Evolutionary conservation across 306 rosid genomes (phyloP).

Genomic region (Bauhinia variegata): DNA sequence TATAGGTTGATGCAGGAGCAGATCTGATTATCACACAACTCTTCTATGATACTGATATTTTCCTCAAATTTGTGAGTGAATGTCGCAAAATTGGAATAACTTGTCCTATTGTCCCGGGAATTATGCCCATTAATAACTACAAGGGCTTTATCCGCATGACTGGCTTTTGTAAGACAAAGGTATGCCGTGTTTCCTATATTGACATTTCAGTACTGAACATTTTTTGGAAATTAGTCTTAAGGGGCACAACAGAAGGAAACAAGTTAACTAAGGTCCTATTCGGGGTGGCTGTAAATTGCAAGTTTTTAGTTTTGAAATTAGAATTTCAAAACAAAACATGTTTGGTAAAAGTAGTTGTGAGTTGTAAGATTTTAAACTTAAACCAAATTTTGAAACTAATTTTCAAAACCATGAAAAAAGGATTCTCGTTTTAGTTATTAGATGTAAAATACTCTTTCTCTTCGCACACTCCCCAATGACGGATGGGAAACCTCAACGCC

Average conservation of each 20-base stretch:
- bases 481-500: too few species aligned
- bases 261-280: neutral
- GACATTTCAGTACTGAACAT: constrained; percentile 21
- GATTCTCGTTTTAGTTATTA: too few species aligned
- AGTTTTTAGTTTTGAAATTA: too few species aligned
- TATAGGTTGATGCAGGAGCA: constrained; percentile 88
- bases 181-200: constrained; percentile 28
- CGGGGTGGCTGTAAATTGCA: too few species aligned
- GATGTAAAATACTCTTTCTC: too few species aligned
- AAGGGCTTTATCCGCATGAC: constrained; percentile 96
- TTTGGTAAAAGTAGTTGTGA: too few species aligned
- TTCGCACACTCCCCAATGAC: too few species aligned
- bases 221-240: neutral
- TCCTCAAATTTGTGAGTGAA: constrained; percentile 92
- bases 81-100: constrained; percentile 97
- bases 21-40: constrained; percentile 91
- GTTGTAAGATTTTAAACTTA: too few species aligned
- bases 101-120: constrained; percentile 96
- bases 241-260: neutral
- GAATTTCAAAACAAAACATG: too few species aligned
- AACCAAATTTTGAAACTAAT: too few species aligned
- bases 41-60: constrained; percentile 84
- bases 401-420: too few species aligned
- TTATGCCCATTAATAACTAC: constrained; percentile 97
- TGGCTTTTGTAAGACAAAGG: constrained; percentile 97